phyloP scores from a whole-genome alignment of 192 early-diverging fungal species.

The Geosiphon pyriformis region DNA sequence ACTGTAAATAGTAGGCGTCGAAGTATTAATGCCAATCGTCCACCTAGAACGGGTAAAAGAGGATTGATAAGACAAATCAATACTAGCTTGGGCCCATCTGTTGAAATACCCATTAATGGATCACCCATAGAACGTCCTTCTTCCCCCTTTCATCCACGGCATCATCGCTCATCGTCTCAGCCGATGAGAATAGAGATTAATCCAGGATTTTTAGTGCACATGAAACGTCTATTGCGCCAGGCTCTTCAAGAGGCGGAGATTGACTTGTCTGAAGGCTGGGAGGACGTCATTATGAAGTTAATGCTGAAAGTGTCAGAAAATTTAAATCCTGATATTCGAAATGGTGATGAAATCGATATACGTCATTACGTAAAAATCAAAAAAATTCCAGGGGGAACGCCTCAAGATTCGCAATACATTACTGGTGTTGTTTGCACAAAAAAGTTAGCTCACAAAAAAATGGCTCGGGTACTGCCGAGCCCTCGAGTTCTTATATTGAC shows the following conservation, averaged over 20 bases:
- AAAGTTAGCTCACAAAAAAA: slow-evolving; percentile 84
- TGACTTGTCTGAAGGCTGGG: slow-evolving; percentile 50
- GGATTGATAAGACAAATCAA: slow-evolving; percentile 35
- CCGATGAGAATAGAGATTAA: slow-evolving; percentile 51
- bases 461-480: slow-evolving; percentile 59
- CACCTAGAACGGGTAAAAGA: slow-evolving; percentile 29
- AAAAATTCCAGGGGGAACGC: slow-evolving; percentile 82
- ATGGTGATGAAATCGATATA: slow-evolving; percentile 83
- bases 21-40: slow-evolving; percentile 38
- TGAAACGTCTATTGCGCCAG: slow-evolving; percentile 65
- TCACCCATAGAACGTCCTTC: slow-evolving; percentile 37
- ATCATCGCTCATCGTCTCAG: slow-evolving; percentile 28
- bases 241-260: slow-evolving; percentile 63
- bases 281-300: slow-evolving; percentile 64
- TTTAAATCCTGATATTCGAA: slow-evolving; percentile 59
- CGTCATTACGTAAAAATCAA: slow-evolving; percentile 93
- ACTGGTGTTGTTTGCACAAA: slow-evolving; percentile 92
- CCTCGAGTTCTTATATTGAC: slow-evolving; percentile 84
- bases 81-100: slow-evolving; percentile 29
- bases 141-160: slow-evolving; percentile 31
- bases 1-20: slow-evolving; percentile 38
- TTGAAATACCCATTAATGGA: slow-evolving; percentile 31
- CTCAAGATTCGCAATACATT: slow-evolving; percentile 77
- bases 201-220: slow-evolving; percentile 58
- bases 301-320: slow-evolving; percentile 59